phyloP scores from a whole-genome alignment of 306 rosid species.

The Pterocarpus santalinus region DNA sequence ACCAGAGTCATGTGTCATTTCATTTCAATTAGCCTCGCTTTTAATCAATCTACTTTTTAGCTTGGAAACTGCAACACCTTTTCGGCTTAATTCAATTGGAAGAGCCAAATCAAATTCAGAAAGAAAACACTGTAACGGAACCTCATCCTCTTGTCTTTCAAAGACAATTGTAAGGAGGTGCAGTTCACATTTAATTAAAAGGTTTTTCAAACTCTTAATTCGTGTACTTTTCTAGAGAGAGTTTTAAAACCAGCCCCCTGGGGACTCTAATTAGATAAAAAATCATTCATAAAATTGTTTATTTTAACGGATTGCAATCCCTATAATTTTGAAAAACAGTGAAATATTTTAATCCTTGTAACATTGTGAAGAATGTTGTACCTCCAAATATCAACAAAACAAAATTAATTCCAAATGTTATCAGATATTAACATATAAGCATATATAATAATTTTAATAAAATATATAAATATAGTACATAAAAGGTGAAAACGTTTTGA shows the following conservation, averaged over 20 bases:
- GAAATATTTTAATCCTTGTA: not conserved
- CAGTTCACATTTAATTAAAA: not conserved
- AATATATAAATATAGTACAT: not conserved
- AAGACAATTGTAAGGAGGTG: not conserved
- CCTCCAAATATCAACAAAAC: not conserved
- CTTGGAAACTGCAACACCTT: conserved; percentile 50
- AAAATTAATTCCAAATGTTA: no score
- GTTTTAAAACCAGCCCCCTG: no score
- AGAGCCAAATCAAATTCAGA: conserved; percentile 10
- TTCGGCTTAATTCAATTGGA: conserved; percentile 31
- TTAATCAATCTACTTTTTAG: conserved; percentile 11
- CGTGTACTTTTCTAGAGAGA: no score
- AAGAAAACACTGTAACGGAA: conserved; percentile 33
- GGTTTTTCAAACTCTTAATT: not conserved
- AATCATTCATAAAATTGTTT: no score
- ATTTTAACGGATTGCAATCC: no score
- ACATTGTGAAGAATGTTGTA: not conserved
- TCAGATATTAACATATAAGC: no score
- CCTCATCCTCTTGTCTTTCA: not conserved
- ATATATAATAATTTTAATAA: not conserved
- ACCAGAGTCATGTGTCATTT: conserved; percentile 42
- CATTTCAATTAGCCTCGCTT: conserved; percentile 27
- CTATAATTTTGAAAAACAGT: no score
- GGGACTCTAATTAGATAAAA: no score
- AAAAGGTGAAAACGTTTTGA: not conserved